Conservation (phyloP, 768 basidiomycete species). For the Heimioporus sp. region DNA sequence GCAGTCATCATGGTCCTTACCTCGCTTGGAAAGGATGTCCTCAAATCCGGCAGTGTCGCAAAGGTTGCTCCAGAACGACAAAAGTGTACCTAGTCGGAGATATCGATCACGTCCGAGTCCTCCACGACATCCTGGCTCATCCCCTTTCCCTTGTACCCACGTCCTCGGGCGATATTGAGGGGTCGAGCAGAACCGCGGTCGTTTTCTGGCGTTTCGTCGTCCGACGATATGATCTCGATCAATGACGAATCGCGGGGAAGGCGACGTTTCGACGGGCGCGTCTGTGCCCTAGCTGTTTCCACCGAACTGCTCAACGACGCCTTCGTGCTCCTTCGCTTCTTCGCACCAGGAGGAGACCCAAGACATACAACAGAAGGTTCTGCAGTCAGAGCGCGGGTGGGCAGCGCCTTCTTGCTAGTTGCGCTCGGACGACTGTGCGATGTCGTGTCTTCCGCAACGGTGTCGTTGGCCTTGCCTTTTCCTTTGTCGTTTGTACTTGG, state of each 20-base stretch:
- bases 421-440: not conserved
- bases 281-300: conserved; percentile 10
- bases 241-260: conserved; percentile 21
- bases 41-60: no score
- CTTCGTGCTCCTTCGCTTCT: not conserved
- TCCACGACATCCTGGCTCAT: conserved; percentile 35
- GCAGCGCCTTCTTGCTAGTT: conserved; percentile 3
- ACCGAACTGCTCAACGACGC: conserved; percentile 5
- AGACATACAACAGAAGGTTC: conserved; percentile 6
- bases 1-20: no score
- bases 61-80: no score
- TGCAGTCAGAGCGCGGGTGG: conserved; percentile 16
- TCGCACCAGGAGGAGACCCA: conserved; percentile 8
- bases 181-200: not conserved
- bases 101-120: conserved; percentile 52
- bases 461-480: conserved; percentile 20
- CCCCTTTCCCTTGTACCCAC: conserved; percentile 1
- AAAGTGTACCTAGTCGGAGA: conserved; percentile 35
- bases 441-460: not conserved
- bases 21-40: no score
- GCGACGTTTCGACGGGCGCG: conserved; percentile 10
- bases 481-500: conserved; percentile 12
- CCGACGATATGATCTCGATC: conserved; percentile 21
- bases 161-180: conserved; percentile 10
- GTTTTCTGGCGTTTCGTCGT: conserved; percentile 8